Conservation (phyloP, 139 green algal genomes). For the Astrephomene gubernaculifera region DNA sequence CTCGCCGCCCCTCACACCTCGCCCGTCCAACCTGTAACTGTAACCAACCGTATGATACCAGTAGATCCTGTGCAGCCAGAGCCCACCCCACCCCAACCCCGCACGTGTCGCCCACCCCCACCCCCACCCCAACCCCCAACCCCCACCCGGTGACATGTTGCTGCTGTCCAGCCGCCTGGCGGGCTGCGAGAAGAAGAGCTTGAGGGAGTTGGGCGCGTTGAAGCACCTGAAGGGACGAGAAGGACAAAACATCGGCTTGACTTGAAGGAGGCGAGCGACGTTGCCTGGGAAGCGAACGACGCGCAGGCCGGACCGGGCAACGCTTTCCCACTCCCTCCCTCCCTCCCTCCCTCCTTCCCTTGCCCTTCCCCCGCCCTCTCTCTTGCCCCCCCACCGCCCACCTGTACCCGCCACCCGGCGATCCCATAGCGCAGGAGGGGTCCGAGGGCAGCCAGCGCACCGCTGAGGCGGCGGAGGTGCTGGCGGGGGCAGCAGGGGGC, state of each 20-base stretch:
- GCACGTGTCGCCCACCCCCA: background rate
- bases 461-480: no score
- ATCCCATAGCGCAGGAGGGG: background rate
- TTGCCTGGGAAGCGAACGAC: background rate
- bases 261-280: background rate
- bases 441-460: slow-evolving; percentile 5
- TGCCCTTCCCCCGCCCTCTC: no score
- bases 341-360: no score
- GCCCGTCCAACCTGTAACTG: no score
- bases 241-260: no score
- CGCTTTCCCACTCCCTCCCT: no score
- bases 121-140: background rate
- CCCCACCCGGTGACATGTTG: background rate
- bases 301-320: background rate
- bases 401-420: background rate
- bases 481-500: background rate
- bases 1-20: no score
- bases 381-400: background rate
- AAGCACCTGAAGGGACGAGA: slow-evolving; percentile 20
- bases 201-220: slow-evolving; percentile 13
- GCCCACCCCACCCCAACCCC: no score
- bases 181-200: background rate
- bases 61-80: no score
- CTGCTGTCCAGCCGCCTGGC: background rate
- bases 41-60: no score